Base-by-base conservation (phyloP, 2,329 filamentous ascomycete genomes). In the Zopfia rhizophila region DNA sequence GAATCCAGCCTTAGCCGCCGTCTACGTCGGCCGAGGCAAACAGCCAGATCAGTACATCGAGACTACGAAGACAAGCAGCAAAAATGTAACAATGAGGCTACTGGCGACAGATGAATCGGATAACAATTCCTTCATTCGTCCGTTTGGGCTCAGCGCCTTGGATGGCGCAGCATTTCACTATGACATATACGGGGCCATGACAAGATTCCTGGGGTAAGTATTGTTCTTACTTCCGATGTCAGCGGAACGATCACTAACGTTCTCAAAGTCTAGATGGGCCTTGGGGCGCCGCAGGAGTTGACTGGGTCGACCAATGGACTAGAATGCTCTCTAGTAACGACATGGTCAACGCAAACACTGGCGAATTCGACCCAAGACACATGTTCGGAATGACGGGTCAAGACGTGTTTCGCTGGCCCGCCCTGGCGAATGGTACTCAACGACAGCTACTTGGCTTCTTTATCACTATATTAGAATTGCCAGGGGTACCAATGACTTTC, bases 361-460 rank as follows among this genome's bases (percentile, higher is more conserved):
- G 82, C 22, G 66, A 79, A 40, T 84, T 85, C 50, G 84, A 87
- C 54, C 84, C 84, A 3, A 78, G 84, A 2, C 84, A 87, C 60
- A 79, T 87, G 77, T 86, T 81, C 58, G 84, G 84, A 35, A 78
- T 80, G 2, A 84, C 83, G 5, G 87, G 87, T 58, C 84, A 87
- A 67, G 84, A 87, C 60, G 82, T 87, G 6, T 83, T 87, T 56
- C 76, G 83, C 23, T 87, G 84, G 84, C 83, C 83, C 7, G 77
- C 81, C 7, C 72, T 87, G 17, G 71, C 74, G 25, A 77, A 82
- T 45, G 84, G 84, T 3, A 80, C 80, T 0, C 74, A 85, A 56
- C 76, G 81, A 31, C 79, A 83, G 61, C 69, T 86, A 5, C 66
- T 86, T 4, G 84, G 77, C 5, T 72, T 81, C 12, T 86, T 83